phyloP scores from a whole-genome alignment of 2,329 filamentous ascomycete genomes.

The Rutstroemia sp. region DNA sequence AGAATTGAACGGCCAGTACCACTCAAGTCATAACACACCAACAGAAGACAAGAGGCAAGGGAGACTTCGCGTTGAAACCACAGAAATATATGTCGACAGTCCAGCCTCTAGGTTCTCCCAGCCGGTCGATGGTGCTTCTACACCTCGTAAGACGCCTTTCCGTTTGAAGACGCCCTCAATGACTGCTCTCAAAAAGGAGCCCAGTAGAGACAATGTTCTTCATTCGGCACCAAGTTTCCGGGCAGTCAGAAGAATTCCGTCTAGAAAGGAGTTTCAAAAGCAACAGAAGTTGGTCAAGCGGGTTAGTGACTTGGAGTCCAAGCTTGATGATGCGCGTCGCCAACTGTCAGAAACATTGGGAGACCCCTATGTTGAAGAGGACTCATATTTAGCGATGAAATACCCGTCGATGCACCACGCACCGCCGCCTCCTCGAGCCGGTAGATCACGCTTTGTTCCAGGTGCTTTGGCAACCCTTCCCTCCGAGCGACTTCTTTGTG shows the following conservation, averaged over 20 bases:
- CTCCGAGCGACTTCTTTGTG: conserved; percentile 37
- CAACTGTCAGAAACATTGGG: conserved; percentile 44
- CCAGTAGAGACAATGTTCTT: conserved; percentile 5
- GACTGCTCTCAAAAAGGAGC: conserved; percentile 18
- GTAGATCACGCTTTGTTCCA: conserved; percentile 33
- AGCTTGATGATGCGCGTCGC: conserved; percentile 46
- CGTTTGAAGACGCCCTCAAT: conserved; percentile 23
- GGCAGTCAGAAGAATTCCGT: conserved; percentile 36
- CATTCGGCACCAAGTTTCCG: background rate
- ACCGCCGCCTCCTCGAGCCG: conserved; percentile 19
- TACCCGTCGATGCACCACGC: background rate
- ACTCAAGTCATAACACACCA: conserved; percentile 8
- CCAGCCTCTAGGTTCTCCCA: conserved; percentile 10
- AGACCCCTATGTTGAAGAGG: conserved; percentile 28
- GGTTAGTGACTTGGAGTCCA: conserved; percentile 52
- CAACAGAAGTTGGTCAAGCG: conserved; percentile 51
- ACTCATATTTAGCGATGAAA: conserved; percentile 11
- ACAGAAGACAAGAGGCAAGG: conserved; percentile 25
- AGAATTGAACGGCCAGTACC: conserved; percentile 13
- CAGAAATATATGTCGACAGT: conserved; percentile 8
- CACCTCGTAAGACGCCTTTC: conserved; percentile 14
- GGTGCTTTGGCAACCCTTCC: conserved; percentile 37
- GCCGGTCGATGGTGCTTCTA: conserved; percentile 9
- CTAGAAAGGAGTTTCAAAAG: conserved; percentile 48
- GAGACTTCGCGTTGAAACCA: conserved; percentile 19